Evolutionary conservation across 306 rosid genomes (phyloP), one percentile per base, ranked within the genome.

Genomic region (Cercis canadensis): DNA sequence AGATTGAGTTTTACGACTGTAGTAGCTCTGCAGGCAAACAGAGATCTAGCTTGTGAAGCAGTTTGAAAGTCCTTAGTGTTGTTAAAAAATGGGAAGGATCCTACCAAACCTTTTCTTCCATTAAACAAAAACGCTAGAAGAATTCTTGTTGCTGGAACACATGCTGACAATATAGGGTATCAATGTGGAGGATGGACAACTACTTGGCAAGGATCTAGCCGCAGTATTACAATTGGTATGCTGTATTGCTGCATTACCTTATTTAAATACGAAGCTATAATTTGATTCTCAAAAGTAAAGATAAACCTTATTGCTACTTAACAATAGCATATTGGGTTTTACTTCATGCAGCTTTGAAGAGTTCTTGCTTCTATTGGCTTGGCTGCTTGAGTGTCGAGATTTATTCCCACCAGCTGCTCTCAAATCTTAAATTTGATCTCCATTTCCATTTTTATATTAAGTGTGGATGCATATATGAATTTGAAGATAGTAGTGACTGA

Each of bases 141-240:
- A 82, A 84, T 93, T 74, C 93, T 88, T 72, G 89, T 93, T 21
- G 33, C 87, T 7, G 97, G 98, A 73, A 87, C 87, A 17, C 98
- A 92, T 24, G 93, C 90, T 0, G 92, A 90, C 77, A 72, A 93
- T 84, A 86, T 93, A 53, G 98, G 97, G 58, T 90, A 52, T 78
- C 98, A 90, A 59, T 88, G 98, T 56, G 97, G 98, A 57, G 97
- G 98, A 63, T 88, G 98, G 97, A 93, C 97, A 4, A 72, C 59
- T 44, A 77, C 87, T 36, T 87, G 89, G 94, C 36, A 54, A 65
- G 98, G 97, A 50, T 5, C 55, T 12, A 74, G 86, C 19, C 96
- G 98, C 57, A 78, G 80, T 70, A 87, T 84, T 32, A 88, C 97
- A 12, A 29, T 84, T 44, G 97, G 97, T 88, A 90, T 43, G 82